These are phyloP conservation scores for Larix kaempferi DNA, from an alignment of 75 land plant genomes.

Conservation along the genomic window DNA sequence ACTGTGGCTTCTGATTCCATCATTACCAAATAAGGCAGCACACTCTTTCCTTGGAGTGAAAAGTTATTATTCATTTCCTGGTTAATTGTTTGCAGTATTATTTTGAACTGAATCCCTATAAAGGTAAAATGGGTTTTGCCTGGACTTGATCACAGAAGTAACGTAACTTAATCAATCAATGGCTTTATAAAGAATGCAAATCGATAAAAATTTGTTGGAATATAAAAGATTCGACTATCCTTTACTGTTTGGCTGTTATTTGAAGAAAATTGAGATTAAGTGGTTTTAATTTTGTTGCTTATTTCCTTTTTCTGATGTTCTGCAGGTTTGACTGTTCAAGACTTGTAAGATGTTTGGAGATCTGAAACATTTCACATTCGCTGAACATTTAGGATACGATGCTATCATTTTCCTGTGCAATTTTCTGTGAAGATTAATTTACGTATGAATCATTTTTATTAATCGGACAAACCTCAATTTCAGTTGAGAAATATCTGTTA, in stretches of 20 bases:
- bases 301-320: neutral
- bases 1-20: no score
- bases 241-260: neutral
- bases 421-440: neutral
- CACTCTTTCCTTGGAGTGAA: no score
- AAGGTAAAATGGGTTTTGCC: neutral
- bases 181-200: neutral
- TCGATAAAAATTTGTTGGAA: neutral
- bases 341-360: neutral
- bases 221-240: neutral
- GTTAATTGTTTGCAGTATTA: neutral
- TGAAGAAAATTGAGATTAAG: neutral
- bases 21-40: no score
- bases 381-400: neutral
- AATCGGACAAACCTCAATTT: neutral
- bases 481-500: no score
- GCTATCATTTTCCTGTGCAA: neutral
- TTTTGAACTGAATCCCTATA: neutral
- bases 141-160: no score
- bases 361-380: neutral
- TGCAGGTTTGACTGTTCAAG: slow-evolving; percentile 2
- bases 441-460: neutral
- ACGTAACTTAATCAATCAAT: no score
- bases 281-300: neutral
- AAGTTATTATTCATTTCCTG: neutral